Percentiles rank a stretch among this genome's conserved stretches.
These are phyloP conservation scores for Pythium volutum DNA, from an alignment of 352 stramenopile species.

Conservation along the genomic window DNA sequence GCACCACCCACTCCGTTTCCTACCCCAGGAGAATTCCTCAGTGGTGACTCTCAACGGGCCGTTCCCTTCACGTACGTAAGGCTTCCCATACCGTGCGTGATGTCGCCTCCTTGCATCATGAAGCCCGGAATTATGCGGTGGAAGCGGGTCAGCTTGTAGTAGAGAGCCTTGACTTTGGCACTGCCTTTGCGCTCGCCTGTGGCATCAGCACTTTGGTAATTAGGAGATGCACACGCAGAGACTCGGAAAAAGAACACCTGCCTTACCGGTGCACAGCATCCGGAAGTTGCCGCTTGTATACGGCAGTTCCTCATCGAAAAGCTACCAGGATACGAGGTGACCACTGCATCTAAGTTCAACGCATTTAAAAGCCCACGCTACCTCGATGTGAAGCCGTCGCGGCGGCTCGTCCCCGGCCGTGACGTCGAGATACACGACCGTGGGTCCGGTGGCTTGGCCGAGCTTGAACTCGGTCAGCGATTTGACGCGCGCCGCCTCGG, in stretches of 20 bases:
- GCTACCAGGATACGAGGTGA: constrained; percentile 22
- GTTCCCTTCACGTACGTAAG: too few relatives aligned
- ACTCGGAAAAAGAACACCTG: neutral
- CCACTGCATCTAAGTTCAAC: neutral
- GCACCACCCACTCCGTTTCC: constrained; percentile 92
- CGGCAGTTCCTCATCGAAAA: constrained; percentile 74
- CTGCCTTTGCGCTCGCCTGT: constrained; percentile 45
- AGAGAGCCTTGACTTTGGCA: constrained; percentile 44
- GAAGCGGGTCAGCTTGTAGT: constrained; percentile 95
- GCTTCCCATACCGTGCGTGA: constrained; percentile 89
- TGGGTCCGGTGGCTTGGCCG: constrained; percentile 30
- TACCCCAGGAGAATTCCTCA: constrained; percentile 15
- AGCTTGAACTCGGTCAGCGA: constrained; percentile 46
- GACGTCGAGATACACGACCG: constrained; percentile 68
- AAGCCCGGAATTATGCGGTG: constrained; percentile 98
- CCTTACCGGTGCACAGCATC: constrained; percentile 58
- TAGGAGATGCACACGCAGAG: neutral
- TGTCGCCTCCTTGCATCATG: constrained; percentile 97
- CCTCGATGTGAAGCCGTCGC: constrained; percentile 66
- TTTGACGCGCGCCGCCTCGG: constrained; percentile 41
- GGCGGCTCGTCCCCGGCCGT: constrained; percentile 44
- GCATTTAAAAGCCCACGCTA: constrained; percentile 5
- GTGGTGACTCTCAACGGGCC: neutral
- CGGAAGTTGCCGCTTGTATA: constrained; percentile 67
- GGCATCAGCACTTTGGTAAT: neutral